Conservation (phyloP, 805 yeast genomes). For the Candida corydali region DNA sequence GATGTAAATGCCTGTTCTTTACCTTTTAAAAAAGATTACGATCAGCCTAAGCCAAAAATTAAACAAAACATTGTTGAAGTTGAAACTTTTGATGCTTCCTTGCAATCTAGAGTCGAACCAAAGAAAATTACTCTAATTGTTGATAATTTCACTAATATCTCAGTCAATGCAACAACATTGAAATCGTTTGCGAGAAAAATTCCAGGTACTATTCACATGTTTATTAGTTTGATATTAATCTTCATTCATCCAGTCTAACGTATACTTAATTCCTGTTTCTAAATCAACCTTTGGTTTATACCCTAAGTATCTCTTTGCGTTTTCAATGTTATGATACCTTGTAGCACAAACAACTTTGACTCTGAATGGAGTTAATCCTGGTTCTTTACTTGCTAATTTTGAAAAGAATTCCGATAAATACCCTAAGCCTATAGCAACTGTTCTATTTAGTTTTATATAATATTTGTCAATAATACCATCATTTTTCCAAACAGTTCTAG, state of each 20-base stretch:
- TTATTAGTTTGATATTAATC: constrained; percentile 1
- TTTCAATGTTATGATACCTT: constrained; percentile 87
- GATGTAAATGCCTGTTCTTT: constrained; percentile 49
- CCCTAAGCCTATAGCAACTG: constrained; percentile 79
- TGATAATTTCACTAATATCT: constrained; percentile 3
- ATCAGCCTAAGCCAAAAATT: constrained; percentile 20
- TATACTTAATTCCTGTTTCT: constrained; percentile 74
- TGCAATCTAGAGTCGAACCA: constrained; percentile 1
- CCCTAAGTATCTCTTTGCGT: constrained; percentile 75
- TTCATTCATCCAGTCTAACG: constrained; percentile 88
- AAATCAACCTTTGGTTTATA: constrained; percentile 76
- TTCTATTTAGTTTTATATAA: constrained; percentile 65
- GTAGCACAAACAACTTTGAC: constrained; percentile 89
- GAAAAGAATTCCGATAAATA: constrained; percentile 75
- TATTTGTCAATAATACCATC: constrained; percentile 78
- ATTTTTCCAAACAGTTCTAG: constrained; percentile 95
- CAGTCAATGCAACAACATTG: constrained; percentile 1
- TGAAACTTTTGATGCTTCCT: constrained; percentile 1
- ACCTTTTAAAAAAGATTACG: constrained; percentile 43
- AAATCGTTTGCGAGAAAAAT: background rate
- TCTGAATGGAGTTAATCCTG: constrained; percentile 94
- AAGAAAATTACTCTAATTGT: constrained; percentile 17
- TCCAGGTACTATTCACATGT: constrained; percentile 4
- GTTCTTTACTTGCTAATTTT: constrained; percentile 70
- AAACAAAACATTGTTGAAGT: background rate